Percentiles rank a stretch among this genome's conserved stretches.
Conservation (phyloP, 2,329 filamentous ascomycete species). For the Stachybotrys elegans region DNA sequence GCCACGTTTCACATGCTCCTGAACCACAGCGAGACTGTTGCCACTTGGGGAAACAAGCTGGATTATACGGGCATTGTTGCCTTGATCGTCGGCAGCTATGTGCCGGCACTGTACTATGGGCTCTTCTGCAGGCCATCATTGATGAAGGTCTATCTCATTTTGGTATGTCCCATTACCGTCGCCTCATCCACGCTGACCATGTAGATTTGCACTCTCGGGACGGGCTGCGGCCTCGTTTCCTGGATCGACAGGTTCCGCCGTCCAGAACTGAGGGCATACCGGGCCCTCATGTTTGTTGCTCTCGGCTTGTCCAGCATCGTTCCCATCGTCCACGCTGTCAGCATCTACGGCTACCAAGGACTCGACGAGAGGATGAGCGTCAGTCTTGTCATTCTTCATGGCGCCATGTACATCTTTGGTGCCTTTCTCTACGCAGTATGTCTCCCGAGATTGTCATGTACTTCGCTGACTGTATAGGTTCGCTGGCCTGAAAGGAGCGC, state of each 20-base stretch:
- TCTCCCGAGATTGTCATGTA: conserved; percentile 7
- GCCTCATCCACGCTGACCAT: too few relatives aligned
- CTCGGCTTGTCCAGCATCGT: conserved; percentile 81
- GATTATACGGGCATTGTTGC: conserved; percentile 94
- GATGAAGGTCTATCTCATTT: conserved; percentile 67
- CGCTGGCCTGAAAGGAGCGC: conserved; percentile 77
- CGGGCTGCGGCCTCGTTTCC: conserved; percentile 72
- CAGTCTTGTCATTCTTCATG: conserved; percentile 74
- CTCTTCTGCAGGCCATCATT: conserved; percentile 66
- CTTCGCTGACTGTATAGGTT: conserved; percentile 36
- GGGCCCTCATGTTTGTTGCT: conserved; percentile 82
- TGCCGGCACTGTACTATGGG: conserved; percentile 84
- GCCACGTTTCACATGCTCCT: conserved; percentile 79
- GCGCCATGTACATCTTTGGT: conserved; percentile 77
- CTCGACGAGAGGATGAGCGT: conserved; percentile 74
- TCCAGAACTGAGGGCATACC: conserved; percentile 76
- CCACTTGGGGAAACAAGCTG: conserved; percentile 82
- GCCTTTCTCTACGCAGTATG: conserved; percentile 80
- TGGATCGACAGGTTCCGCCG: conserved; percentile 80
- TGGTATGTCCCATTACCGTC: conserved; percentile 51
- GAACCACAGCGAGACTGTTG: conserved; percentile 77
- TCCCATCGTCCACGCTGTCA: conserved; percentile 73
- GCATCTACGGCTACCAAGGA: conserved; percentile 59
- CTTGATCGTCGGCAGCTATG: conserved; percentile 85
- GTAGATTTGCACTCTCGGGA: conserved; percentile 72